Base-by-base conservation (phyloP, 2,329 filamentous ascomycete species). In the Colletotrichum spaethianum region DNA sequence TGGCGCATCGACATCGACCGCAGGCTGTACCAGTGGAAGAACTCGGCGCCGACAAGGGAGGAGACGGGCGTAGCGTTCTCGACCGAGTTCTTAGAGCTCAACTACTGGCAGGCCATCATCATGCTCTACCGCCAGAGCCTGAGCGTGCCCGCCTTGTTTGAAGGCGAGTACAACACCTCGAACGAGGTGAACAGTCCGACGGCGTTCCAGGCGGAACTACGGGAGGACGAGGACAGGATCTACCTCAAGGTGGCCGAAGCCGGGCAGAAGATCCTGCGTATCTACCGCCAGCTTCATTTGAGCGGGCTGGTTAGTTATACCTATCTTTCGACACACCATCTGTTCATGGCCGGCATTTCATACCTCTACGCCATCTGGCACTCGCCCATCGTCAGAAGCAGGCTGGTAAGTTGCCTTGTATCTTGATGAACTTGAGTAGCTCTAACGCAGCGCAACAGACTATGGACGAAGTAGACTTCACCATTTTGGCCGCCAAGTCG, bases 351-450 rank as follows among this genome's bases (percentile, higher is more conserved):
- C 36, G 96, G 95, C 83, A 92, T 98, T 71, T 97, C 96, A 31
- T 98, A 98, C 81, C 87, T 98, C 2, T 98, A 98, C 82, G 95
- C 96, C 26, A 96, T 98, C 70, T 98, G 96, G 96, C 96, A 98
- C 82, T 98, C 96, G 14, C 91, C 94, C 7, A 89, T 94, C 65
- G 96, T 98, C 61, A 90, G 96, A 77, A 95, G 93, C 80, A 91
- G 94, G 68, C 85, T 98, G 82, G 94, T 96, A 89, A 84, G 93
- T 86, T n/a, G 38, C 46, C 28, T 55, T 11, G 20, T 31, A n/a
- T 46, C 26, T 11, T 62, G 31, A 28, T 16, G 14, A 38, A 40
- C 31, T 28, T 55, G 26, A 5, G 31, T 6, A 18, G 8, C 52
- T 38, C 79, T 84, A 76, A 84, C 69, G 36, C 8, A 55, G n/a